Percentiles rank a stretch among this genome's conserved stretches.
Conservation (phyloP, 108 stramenopile genomes). For the Parmales sp. region DNA sequence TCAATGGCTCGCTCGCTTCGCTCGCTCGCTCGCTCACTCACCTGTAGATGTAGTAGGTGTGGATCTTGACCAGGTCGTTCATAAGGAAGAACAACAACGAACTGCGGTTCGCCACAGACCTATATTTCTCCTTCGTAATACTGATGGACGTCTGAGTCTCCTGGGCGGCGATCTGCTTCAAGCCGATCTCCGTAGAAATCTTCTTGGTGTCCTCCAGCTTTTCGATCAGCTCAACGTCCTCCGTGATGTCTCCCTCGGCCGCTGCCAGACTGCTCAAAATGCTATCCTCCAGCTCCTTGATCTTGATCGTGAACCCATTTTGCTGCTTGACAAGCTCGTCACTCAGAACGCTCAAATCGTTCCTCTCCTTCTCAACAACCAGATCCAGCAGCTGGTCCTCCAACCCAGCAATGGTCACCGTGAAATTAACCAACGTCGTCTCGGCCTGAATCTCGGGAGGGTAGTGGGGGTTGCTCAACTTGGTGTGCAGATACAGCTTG, state of each 20-base stretch:
- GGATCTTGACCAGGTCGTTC: constrained; percentile 64
- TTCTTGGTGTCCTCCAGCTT: constrained; percentile 63
- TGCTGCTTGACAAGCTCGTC: constrained; percentile 56
- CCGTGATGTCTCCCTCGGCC: constrained; percentile 62
- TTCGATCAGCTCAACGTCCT: constrained; percentile 61
- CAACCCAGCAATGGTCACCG: constrained; percentile 56
- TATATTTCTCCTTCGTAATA: constrained; percentile 56
- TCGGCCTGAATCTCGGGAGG: constrained; percentile 77
- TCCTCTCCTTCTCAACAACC: constrained; percentile 62
- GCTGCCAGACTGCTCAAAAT: constrained; percentile 60
- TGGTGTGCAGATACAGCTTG: constrained; percentile 69
- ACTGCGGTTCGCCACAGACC: constrained; percentile 59
- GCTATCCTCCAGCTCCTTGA: constrained; percentile 72
- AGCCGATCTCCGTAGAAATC: constrained; percentile 54
- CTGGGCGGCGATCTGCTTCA: constrained; percentile 39
- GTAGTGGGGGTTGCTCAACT: constrained; percentile 63
- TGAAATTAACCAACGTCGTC: constrained; percentile 68
- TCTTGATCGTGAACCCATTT: constrained; percentile 68
- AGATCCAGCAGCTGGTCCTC: constrained; percentile 67
- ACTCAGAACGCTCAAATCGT: constrained; percentile 49
- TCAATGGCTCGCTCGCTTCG: too few relatives aligned
- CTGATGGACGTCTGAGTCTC: constrained; percentile 46
- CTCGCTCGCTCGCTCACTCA: too few relatives aligned
- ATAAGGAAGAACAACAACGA: constrained; percentile 68
- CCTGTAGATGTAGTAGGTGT: constrained; percentile 74